Percentiles rank a stretch among this genome's conserved stretches.
These are phyloP conservation scores for Linum trigynum DNA, from an alignment of 345 rosid genomes.

Conservation along the genomic window DNA sequence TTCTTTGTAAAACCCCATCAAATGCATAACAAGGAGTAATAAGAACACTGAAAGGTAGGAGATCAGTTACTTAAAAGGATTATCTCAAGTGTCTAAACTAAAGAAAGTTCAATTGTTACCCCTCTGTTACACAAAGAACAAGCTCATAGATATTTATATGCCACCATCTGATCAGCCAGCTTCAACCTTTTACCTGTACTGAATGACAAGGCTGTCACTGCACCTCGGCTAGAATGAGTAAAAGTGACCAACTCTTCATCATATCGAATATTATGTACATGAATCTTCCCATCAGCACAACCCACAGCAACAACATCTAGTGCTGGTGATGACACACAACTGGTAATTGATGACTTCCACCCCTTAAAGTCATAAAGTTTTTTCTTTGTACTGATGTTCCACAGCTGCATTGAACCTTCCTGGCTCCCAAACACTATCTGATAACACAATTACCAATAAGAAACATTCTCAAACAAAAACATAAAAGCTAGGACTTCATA, in stretches of 20 bases:
- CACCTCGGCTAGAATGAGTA: constrained; percentile 70
- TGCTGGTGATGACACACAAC: constrained; percentile 91
- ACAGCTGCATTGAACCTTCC: constrained; percentile 82
- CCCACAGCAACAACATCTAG: constrained; percentile 91
- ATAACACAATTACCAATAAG: constrained; percentile 14
- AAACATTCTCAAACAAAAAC: not conserved
- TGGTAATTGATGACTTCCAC: constrained; percentile 63
- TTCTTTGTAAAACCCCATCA: not conserved
- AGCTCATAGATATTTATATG: not conserved
- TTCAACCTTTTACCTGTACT: constrained; percentile 44
- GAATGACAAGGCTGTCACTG: constrained; percentile 76
- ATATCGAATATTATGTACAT: constrained; percentile 62
- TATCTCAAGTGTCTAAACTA: too few relatives aligned
- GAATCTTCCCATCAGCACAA: constrained; percentile 89
- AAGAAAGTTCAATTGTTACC: not conserved
- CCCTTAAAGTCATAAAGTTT: constrained; percentile 72
- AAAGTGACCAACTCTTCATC: constrained; percentile 72
- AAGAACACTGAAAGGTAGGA: not conserved
- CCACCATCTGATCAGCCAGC: not conserved
- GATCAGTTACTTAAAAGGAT: too few relatives aligned
- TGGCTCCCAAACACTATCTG: constrained; percentile 84
- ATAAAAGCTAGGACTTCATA: not conserved
- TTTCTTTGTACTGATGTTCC: constrained; percentile 89
- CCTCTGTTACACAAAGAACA: constrained; percentile 1
- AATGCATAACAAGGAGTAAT: not conserved